Evolutionary conservation across 805 yeast species (phyloP).

Genomic region (Ogataea philodendri): DNA sequence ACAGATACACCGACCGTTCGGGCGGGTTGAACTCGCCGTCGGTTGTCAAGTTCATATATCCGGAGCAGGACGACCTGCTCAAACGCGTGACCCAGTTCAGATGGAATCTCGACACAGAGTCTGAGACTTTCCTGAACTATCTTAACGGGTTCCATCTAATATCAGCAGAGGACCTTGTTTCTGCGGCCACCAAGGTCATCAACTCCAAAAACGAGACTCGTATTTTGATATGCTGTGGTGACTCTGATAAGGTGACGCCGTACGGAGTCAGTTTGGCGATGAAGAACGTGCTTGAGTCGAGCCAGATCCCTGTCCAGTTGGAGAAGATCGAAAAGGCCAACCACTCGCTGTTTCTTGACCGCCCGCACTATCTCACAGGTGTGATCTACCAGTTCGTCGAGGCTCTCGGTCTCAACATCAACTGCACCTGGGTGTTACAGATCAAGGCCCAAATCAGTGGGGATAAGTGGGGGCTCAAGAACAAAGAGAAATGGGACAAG

Average conservation of each 20-base stretch:
- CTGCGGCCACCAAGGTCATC: constrained; percentile 37
- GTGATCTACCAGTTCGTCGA: constrained; percentile 57
- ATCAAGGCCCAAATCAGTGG: constrained; percentile 61
- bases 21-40: constrained; percentile 62
- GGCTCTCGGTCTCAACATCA: constrained; percentile 46
- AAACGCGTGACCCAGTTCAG: constrained; percentile 58
- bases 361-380: constrained; percentile 65
- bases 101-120: constrained; percentile 66
- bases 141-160: constrained; percentile 48
- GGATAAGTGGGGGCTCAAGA: constrained; percentile 78
- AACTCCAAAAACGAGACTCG: constrained; percentile 37
- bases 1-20: constrained; percentile 57
- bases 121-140: constrained; percentile 53
- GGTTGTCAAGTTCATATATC: constrained; percentile 53
- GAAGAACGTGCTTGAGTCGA: constrained; percentile 28
- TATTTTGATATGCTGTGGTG: constrained; percentile 58
- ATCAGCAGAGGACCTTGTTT: constrained; percentile 42
- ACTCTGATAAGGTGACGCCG: constrained; percentile 55
- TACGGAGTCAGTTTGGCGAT: constrained; percentile 35
- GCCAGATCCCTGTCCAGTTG: constrained; percentile 33
- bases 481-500: constrained; percentile 68
- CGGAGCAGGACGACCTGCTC: constrained; percentile 30
- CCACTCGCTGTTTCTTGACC: constrained; percentile 61
- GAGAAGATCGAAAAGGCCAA: constrained; percentile 52
- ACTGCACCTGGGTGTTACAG: constrained; percentile 69